A percentile compares a stretch with the other conserved stretches of the same genome.
These are phyloP conservation scores for Artomyces pyxidatus DNA, from an alignment of 768 basidiomycete species.

Conservation along the genomic window DNA sequence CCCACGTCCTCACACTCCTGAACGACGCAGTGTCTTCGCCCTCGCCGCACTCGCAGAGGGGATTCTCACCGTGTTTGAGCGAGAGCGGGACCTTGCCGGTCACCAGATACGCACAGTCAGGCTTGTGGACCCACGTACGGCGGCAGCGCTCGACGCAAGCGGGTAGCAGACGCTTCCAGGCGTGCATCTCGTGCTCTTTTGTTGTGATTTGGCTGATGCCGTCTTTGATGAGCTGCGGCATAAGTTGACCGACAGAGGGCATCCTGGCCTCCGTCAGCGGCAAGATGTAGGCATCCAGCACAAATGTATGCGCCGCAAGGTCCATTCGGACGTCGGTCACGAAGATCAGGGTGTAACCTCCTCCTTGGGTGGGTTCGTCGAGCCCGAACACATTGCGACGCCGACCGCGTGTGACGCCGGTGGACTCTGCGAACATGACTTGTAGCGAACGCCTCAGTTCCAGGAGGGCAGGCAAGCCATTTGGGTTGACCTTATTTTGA, in stretches of 20 bases:
- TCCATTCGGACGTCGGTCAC: slow-evolving; percentile 40
- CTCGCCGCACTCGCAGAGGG: slow-evolving; percentile 46
- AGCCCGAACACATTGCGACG: not conserved
- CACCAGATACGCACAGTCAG: slow-evolving; percentile 39
- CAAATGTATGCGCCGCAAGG: slow-evolving; percentile 37
- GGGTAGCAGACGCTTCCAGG: slow-evolving; percentile 47
- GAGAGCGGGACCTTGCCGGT: slow-evolving; percentile 30
- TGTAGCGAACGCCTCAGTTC: slow-evolving; percentile 28
- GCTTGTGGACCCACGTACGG: slow-evolving; percentile 37
- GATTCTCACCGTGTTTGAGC: slow-evolving; percentile 27
- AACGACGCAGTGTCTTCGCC: slow-evolving; percentile 39
- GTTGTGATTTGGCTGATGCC: slow-evolving; percentile 11
- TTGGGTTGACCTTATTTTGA: not conserved
- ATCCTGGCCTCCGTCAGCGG: slow-evolving; percentile 24
- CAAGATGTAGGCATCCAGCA: slow-evolving; percentile 42
- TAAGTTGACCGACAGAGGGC: slow-evolving; percentile 17
- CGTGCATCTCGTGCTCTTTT: slow-evolving; percentile 27
- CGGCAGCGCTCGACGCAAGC: slow-evolving; percentile 45
- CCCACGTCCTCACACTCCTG: slow-evolving; percentile 27
- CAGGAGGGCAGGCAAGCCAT: slow-evolving; percentile 19
- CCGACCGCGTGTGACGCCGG: slow-evolving; percentile 20
- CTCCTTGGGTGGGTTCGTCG: slow-evolving; percentile 2
- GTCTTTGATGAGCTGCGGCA: slow-evolving; percentile 21
- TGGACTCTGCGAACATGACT: slow-evolving; percentile 19
- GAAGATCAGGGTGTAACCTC: slow-evolving; percentile 36